Base-by-base conservation (phyloP, 2,329 filamentous ascomycete genomes). In the Nakataea oryzae region DNA sequence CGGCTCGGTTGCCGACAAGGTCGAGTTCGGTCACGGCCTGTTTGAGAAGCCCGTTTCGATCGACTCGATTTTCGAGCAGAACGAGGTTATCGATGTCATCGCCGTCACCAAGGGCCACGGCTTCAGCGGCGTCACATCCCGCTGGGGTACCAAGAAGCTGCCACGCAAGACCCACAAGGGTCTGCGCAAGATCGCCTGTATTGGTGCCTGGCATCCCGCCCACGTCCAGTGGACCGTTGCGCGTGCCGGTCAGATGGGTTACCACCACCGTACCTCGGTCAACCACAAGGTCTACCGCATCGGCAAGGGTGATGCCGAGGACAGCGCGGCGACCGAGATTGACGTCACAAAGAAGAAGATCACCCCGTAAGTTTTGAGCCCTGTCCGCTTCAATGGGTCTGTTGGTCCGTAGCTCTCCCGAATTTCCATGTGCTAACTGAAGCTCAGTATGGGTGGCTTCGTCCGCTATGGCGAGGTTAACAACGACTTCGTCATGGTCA, bases 141-240 rank as follows among this genome's bases (percentile, higher is more conserved):
- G 95, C 83, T 99, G 95, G 95, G 95, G 95, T 74, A 99, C 95
- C 84, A 99, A 97, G 91, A 99, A 97, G 91, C 91, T 99, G 75
- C 95, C 95, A 72, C 91, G 95, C 78, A 99, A 99, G 92, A 99
- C 95, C 67, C 95, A 99, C 90, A 99, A 99, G 89, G 95, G 95
- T 96, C 92, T 99, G 76, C 89, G 95, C 76, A 99, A 99, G 90
- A 93, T 99, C 74, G 95, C 95, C 77, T 99, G 95, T 96, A 99
- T 99, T 80, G 95, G 95, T 90, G 95, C 95, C 74, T 99, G 95
- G 95, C 95, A 99, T 86, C 95, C 95, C 77, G 92, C 90, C 81
- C 95, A 99, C 91, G 95, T 99, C 81, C 95, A 99, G 86, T 99
- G 95, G 95, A 99, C 95, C 79, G 95, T 99, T 84, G 95, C 93